phyloP scores from a whole-genome alignment of 73 alveolate species.

The Paraurostyla sp. region DNA sequence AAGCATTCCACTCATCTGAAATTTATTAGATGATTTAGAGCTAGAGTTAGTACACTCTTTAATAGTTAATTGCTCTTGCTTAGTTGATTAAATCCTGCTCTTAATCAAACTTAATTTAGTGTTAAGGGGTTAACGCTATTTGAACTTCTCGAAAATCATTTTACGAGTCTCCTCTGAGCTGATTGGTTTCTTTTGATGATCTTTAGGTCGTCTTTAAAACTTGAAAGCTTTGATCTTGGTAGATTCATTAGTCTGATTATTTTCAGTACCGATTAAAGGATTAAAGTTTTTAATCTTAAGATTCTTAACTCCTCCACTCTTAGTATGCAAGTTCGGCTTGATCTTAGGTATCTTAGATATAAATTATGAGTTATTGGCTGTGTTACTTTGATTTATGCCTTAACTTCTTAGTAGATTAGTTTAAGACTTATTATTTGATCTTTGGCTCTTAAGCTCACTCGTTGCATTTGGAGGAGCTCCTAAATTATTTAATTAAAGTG shows the following conservation, averaged over 20 bases:
- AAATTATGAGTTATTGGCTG: too few relatives aligned
- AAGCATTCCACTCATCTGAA: constrained; percentile 38
- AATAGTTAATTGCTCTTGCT: background rate
- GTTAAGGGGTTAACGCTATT: background rate
- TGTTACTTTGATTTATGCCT: background rate
- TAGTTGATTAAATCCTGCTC: background rate
- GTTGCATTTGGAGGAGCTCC: too few relatives aligned
- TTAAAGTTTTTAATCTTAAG: background rate
- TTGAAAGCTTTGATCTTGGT: background rate
- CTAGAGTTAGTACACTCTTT: constrained; percentile 11
- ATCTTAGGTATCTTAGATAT: constrained; percentile 9
- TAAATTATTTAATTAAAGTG: too few relatives aligned
- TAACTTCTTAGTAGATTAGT: background rate
- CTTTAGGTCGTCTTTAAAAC: background rate
- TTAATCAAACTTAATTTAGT: background rate
- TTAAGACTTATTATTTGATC: background rate
- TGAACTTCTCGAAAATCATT: constrained; percentile 5
- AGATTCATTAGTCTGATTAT: background rate
- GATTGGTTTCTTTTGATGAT: background rate
- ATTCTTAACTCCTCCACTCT: constrained; percentile 33
- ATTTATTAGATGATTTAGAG: constrained; percentile 17
- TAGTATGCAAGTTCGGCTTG: constrained; percentile 24
- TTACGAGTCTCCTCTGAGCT: constrained; percentile 44
- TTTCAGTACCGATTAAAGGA: background rate
- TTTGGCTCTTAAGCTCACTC: too few relatives aligned